These are phyloP conservation scores for Fusarium sulawesiense DNA, from an alignment of 2,329 filamentous ascomycete species.

Conservation along the genomic window DNA sequence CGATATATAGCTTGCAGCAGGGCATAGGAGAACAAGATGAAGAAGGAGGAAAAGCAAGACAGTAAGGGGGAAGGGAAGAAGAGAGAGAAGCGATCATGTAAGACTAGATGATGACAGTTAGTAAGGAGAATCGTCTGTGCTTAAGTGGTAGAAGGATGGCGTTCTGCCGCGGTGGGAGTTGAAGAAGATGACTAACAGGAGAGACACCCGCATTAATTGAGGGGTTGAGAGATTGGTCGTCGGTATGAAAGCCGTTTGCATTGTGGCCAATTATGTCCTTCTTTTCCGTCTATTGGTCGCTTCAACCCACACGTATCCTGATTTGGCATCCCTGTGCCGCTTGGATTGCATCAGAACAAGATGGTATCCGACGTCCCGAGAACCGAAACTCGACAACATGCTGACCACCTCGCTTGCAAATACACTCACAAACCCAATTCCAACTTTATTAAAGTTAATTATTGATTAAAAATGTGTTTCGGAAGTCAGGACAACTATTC, in stretches of 20 bases:
- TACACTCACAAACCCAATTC: neutral
- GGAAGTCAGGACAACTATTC: slow-evolving; percentile 15
- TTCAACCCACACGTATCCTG: neutral
- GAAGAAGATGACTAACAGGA: neutral
- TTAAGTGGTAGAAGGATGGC: neutral
- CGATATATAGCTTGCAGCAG: neutral
- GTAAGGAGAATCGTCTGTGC: neutral
- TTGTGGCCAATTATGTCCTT: neutral
- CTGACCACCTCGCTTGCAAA: neutral
- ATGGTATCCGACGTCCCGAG: neutral
- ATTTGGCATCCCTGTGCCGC: neutral
- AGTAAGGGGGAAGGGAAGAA: neutral
- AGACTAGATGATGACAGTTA: neutral
- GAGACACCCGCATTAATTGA: neutral
- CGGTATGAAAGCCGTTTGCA: neutral
- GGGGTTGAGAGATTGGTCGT: neutral
- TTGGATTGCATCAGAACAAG: neutral
- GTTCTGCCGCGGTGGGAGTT: neutral
- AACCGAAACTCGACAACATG: neutral
- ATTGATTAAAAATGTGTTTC: neutral
- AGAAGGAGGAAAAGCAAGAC: neutral
- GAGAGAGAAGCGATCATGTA: neutral
- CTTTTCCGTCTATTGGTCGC: neutral
- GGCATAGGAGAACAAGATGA: neutral
- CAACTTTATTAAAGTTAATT: neutral